phyloP scores from a whole-genome alignment of 306 rosid species.

The Begonia fuchsioides region DNA sequence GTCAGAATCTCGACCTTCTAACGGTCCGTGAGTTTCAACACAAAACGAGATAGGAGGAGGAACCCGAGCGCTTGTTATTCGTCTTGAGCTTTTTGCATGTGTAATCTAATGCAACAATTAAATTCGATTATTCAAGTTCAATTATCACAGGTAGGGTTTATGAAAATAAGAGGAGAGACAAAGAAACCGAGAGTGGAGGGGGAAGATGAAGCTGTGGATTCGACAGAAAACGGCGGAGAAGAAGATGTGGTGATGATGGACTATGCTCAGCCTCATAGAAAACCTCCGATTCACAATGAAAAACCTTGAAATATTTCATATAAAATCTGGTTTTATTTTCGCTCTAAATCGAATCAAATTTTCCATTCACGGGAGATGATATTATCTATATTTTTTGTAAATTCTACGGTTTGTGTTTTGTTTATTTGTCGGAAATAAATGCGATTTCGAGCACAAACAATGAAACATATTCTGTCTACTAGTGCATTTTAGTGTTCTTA shows the following conservation, averaged over 20 bases:
- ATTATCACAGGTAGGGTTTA: neutral
- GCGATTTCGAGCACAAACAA: too few relatives aligned
- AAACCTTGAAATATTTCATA: slow-evolving; percentile 21
- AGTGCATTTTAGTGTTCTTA: too few relatives aligned
- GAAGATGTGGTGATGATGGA: slow-evolving; percentile 64
- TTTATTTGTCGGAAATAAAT: too few relatives aligned
- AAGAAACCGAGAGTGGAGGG: slow-evolving; percentile 16
- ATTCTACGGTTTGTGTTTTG: too few relatives aligned
- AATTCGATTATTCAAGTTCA: neutral
- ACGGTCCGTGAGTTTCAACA: too few relatives aligned
- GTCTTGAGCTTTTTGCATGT: too few relatives aligned
- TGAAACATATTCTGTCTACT: too few relatives aligned
- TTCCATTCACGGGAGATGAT: too few relatives aligned
- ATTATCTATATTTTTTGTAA: too few relatives aligned
- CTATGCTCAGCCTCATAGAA: slow-evolving; percentile 57
- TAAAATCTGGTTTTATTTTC: neutral
- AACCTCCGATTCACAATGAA: slow-evolving; percentile 84
- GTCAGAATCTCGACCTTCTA: too few relatives aligned
- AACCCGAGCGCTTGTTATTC: neutral
- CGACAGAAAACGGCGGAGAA: slow-evolving; percentile 19
- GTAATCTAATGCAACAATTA: neutral
- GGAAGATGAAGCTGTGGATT: slow-evolving; percentile 21
- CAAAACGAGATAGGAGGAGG: neutral
- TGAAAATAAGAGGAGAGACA: slow-evolving; percentile 9
- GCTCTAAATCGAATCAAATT: too few relatives aligned